Evolutionary conservation across 768 basidiomycete species (phyloP).

Genomic region (Boletus fagicola): DNA sequence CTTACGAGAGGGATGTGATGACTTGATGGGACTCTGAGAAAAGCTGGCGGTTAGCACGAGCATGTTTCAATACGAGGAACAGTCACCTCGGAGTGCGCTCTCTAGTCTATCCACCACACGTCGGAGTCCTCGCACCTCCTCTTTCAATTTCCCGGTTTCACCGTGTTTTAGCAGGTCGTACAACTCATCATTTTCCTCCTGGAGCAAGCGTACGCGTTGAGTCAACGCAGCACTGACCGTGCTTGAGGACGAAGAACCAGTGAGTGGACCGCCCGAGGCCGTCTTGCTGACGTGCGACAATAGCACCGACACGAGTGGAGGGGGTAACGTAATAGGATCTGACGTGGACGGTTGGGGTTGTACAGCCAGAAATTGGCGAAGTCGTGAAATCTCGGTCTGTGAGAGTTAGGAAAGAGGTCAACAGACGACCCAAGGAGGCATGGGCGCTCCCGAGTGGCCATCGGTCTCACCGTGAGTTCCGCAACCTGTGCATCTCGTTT

Average conservation of each 20-base stretch:
- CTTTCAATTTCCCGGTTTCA: conserved; percentile 79
- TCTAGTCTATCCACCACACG: conserved; percentile 69
- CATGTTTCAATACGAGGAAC: not conserved
- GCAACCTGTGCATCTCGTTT: conserved; percentile 70
- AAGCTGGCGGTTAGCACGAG: conserved; percentile 4
- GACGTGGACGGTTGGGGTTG: conserved; percentile 59
- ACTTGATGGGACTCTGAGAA: conserved; percentile 72
- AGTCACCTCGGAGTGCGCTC: conserved; percentile 70
- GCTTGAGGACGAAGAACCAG: conserved; percentile 40
- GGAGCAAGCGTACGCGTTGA: conserved; percentile 67
- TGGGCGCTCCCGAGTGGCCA: conserved; percentile 21
- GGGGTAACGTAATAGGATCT: conserved; percentile 68
- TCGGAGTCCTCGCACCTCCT: conserved; percentile 71
- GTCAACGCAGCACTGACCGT: conserved; percentile 73
- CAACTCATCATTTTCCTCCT: conserved; percentile 86
- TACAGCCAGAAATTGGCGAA: conserved; percentile 62
- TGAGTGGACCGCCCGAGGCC: conserved; percentile 29
- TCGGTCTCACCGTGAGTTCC: conserved; percentile 63
- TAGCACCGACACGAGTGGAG: conserved; percentile 64
- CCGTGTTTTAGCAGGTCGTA: conserved; percentile 71
- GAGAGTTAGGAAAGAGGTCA: conserved; percentile 14
- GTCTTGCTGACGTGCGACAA: conserved; percentile 60
- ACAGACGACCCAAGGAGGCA: conserved; percentile 17
- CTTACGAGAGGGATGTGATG: conserved; percentile 71
- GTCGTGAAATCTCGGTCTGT: conserved; percentile 70